These are phyloP conservation scores for Akanthomyces uredinophilus DNA, from an alignment of 2,329 filamentous ascomycete species.

Conservation along the genomic window DNA sequence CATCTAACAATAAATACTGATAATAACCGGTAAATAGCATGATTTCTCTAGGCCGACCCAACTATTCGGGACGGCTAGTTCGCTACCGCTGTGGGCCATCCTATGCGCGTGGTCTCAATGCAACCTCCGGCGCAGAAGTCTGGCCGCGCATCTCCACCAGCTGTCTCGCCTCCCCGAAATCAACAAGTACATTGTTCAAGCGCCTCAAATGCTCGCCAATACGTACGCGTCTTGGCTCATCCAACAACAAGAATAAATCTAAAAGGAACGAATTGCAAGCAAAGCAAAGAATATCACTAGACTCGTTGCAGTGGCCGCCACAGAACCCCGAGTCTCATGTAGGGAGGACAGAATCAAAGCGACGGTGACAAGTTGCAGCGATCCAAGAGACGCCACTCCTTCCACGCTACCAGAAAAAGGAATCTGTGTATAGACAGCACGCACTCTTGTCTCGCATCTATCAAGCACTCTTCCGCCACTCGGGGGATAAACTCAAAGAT, in stretches of 20 bases:
- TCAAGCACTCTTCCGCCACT: neutral
- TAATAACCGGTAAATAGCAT: neutral
- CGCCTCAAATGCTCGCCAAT: neutral
- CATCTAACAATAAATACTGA: neutral
- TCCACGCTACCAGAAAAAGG: neutral
- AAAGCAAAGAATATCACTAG: neutral
- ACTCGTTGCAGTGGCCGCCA: neutral
- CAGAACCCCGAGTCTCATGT: neutral
- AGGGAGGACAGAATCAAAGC: neutral
- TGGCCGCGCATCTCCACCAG: neutral
- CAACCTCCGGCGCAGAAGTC: neutral
- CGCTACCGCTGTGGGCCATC: neutral
- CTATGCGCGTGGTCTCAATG: neutral
- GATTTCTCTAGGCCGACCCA: neutral
- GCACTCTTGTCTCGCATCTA: neutral
- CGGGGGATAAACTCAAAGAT: neutral
- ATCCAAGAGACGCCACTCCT: neutral
- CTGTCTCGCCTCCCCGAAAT: neutral
- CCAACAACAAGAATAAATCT: neutral
- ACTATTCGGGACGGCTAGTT: neutral
- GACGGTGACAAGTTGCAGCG: neutral
- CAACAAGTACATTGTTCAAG: neutral
- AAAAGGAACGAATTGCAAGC: neutral
- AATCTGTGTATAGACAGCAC: neutral
- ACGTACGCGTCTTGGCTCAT: neutral